Evolutionary conservation across 2,329 filamentous ascomycete genomes (phyloP), one percentile per base, ranked within the genome.

Genomic region (Ustulina deusta): DNA sequence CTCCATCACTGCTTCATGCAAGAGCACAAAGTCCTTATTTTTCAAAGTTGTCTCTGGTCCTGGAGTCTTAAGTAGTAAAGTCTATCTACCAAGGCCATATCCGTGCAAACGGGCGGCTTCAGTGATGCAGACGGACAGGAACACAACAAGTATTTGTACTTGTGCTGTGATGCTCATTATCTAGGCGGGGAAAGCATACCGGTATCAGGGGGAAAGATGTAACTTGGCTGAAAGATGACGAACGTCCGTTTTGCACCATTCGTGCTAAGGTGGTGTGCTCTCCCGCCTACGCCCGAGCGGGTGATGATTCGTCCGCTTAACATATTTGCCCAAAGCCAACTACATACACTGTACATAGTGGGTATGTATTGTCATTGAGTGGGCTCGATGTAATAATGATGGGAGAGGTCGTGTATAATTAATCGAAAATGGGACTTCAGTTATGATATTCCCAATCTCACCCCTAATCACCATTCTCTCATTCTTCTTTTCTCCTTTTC

Each of bases 161-260:
- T 9, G 27, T 51, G 10, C 22, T 6, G n/a, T 51, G 15, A 5
- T n/a, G 6, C 4, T 22, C 22, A 9, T 15, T 15, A 13, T 17
- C 6, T n/a, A n/a, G 27, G 3, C 15, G 5, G 15, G 15, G n/a
- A 36, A 10, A 32, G 40, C 15, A 22, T 6, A 9, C 13, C 3
- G 46, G 20, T 9, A 49, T 15, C 13, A 25, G 11, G 13, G n/a
- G n/a, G 34, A 56, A 20, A 17, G 4, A 22, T 25, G 51, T 13
- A 22, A 6, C 36, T n/a, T 9, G 25, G 22, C 10, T 36, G 29
- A 27, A 52, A 27, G n/a, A 57, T 46, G 42, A 34, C 44, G 65
- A 65, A 57, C 57, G 62, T 13, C n/a, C 13, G 5, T 42, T 49
- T 65, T 59, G 51, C 59, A 54, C 36, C 66, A 69, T 69, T 34